Evolutionary conservation across 116 monocot genomes (phyloP), one percentile per base, ranked within the genome.

Genomic region (Dioscorea cayenensis): DNA sequence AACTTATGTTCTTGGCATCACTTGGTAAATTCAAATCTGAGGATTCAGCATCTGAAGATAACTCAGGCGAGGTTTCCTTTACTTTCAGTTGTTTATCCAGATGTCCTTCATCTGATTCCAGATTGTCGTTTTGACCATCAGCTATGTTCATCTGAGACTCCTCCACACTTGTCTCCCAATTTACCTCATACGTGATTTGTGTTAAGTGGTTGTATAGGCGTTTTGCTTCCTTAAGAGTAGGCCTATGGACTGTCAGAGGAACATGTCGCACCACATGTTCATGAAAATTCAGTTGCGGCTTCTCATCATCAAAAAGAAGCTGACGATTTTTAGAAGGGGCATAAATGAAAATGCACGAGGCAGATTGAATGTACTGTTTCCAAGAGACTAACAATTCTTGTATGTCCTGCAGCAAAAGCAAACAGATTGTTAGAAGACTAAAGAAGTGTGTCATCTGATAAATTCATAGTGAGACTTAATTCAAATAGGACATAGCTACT

Each of bases 161-260:
- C 29, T 79, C 78, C 7, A 14, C 27, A 74, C 1, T 60, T 12
- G 67, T 38, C 13, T 80, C 52, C 60, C 75, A 72, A 68, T 72
- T 64, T 14, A 43, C 29, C 65, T 83, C 89, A 77, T 75, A 83
- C 14, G 70, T 14, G n/a, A 99, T 14, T 51, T 78, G 69, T 38
- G 89, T 84, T 76, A 94, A 77, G 38, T 75, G 70, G 51, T 78
- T 71, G 77, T 94, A 99, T 72, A 94, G 19, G 0, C 85, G 77
- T 71, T 85, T 83, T 50, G 86, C 87, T 85, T 99, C 99, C 79
- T 99, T 94, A 36, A 99, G 78, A 55, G 94, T 99, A 14, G 99
- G 94, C 66, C 94, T 81, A 36, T 64, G 91, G 38, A 99, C 85
- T 20, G 85, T 94, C 72, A 91, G 65, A 64, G 94, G 94, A 23